These are phyloP conservation scores for Metarhizium sp. DNA, from an alignment of 2,329 filamentous ascomycete genomes.

Conservation along the genomic window DNA sequence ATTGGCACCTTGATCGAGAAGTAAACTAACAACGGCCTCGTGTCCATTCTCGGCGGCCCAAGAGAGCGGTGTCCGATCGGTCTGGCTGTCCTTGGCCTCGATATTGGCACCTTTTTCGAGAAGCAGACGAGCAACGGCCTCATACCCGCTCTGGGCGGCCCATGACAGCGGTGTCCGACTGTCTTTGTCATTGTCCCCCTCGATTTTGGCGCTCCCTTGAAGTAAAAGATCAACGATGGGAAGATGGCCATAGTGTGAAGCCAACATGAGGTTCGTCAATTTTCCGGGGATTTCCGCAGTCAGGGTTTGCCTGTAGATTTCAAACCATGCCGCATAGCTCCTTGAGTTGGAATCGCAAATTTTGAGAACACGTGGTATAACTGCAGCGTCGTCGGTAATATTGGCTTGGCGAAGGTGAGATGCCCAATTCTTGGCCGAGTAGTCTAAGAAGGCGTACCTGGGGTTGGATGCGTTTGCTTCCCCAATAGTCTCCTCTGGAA, in stretches of 20 bases:
- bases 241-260: background rate
- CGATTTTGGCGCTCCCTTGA: background rate
- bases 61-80: too few species aligned
- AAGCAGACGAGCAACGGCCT: background rate
- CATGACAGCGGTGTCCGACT: conserved; percentile 1
- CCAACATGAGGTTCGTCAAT: conserved; percentile 3
- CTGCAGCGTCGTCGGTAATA: conserved; percentile 4
- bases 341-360: conserved; percentile 9
- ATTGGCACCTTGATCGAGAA: too few species aligned
- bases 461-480: background rate
- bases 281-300: background rate
- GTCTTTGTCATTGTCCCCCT: background rate
- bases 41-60: too few species aligned
- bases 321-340: conserved; percentile 4
- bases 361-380: conserved; percentile 4
- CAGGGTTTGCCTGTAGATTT: background rate
- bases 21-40: too few species aligned
- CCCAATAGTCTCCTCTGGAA: background rate
- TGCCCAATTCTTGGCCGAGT: conserved; percentile 13
- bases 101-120: background rate
- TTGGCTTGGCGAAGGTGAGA: conserved; percentile 12
- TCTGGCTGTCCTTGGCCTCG: background rate
- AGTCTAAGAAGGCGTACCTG: conserved; percentile 10
- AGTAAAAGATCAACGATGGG: background rate
- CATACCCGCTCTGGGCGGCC: conserved; percentile 5